Conservation (phyloP, 495 filamentous ascomycete species). For the Stereocaulon alpinum region DNA sequence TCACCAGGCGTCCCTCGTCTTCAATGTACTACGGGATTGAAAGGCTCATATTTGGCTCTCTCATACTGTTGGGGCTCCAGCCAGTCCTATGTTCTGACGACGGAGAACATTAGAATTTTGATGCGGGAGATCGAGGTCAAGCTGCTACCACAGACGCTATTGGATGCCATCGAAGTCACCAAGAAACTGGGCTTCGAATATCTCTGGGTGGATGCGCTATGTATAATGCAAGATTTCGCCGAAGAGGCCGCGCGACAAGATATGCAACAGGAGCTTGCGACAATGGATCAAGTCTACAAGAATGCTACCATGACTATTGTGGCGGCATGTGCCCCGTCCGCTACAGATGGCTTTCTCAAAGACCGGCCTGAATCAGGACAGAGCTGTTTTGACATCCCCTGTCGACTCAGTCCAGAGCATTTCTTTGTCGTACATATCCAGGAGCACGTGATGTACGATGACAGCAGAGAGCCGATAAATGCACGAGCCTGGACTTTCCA, state of each 20-base stretch:
- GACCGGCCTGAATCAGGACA: constrained; percentile 2
- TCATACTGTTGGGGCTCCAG: constrained; percentile 13
- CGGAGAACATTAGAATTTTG: neutral
- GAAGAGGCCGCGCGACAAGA: constrained; percentile 4
- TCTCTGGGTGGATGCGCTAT: constrained; percentile 7
- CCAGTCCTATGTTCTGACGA: constrained; percentile 9
- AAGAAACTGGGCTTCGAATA: constrained; percentile 7
- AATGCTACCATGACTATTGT: constrained; percentile 14
- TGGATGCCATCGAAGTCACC: constrained; percentile 15
- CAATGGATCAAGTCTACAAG: constrained; percentile 15
- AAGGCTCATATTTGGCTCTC: constrained; percentile 13
- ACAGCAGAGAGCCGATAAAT: constrained; percentile 5
- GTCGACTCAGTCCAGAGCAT: neutral
- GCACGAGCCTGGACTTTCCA: constrained; percentile 36
- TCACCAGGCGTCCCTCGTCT: constrained; percentile 2
- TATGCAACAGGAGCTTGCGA: constrained; percentile 8
- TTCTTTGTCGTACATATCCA: constrained; percentile 11
- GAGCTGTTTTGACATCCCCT: constrained; percentile 2
- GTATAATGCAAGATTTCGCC: constrained; percentile 19
- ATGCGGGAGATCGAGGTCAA: neutral
- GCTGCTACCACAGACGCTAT: constrained; percentile 12
- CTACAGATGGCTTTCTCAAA: constrained; percentile 3
- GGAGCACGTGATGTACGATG: constrained; percentile 11
- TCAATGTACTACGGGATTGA: neutral
- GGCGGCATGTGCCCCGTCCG: constrained; percentile 8